Conservation (phyloP, 177 flowering plant species). For the Vitis hybrid region DNA sequence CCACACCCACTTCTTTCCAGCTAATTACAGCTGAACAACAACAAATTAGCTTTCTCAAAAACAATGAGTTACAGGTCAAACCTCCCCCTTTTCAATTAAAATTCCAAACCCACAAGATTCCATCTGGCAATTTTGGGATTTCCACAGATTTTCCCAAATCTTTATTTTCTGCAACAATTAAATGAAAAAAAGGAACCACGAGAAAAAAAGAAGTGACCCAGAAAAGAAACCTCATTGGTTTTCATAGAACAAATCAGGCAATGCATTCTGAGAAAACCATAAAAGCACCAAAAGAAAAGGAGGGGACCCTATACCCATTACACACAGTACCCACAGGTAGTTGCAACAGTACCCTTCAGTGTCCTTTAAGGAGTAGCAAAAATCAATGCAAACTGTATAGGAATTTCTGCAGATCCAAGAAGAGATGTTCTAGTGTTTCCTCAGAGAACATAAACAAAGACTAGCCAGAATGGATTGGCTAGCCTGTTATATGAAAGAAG, state of each 20-base stretch:
- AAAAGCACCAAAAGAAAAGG: slow-evolving; percentile 7
- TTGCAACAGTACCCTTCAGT: slow-evolving; percentile 5
- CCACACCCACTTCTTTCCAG: slow-evolving; percentile 15
- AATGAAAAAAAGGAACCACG: slow-evolving; percentile 2
- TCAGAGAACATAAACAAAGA: slow-evolving; percentile 17
- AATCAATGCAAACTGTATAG: neutral
- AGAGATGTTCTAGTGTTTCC: slow-evolving; percentile 2
- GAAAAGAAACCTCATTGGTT: slow-evolving; percentile 6
- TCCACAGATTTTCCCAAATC: slow-evolving; percentile 9
- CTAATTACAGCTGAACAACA: slow-evolving; percentile 19
- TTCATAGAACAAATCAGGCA: slow-evolving; percentile 21
- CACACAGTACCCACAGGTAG: slow-evolving; percentile 6
- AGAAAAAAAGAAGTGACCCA: neutral
- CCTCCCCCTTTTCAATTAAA: slow-evolving; percentile 9
- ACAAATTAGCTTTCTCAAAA: neutral
- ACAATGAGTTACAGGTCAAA: slow-evolving; percentile 1
- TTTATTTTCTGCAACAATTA: slow-evolving; percentile 4
- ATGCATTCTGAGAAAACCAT: slow-evolving; percentile 8
- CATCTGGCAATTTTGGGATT: neutral
- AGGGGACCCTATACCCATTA: slow-evolving; percentile 11
- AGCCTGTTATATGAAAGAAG: slow-evolving; percentile 6
- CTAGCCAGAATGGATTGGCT: slow-evolving; percentile 11
- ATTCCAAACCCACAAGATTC: slow-evolving; percentile 1
- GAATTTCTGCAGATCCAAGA: slow-evolving; percentile 27
- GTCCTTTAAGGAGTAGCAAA: neutral